A percentile compares a stretch with the other conserved stretches of the same genome.
Conservation (phyloP, 2,329 filamentous ascomycete genomes). For the Fusarium oligoseptatum region DNA sequence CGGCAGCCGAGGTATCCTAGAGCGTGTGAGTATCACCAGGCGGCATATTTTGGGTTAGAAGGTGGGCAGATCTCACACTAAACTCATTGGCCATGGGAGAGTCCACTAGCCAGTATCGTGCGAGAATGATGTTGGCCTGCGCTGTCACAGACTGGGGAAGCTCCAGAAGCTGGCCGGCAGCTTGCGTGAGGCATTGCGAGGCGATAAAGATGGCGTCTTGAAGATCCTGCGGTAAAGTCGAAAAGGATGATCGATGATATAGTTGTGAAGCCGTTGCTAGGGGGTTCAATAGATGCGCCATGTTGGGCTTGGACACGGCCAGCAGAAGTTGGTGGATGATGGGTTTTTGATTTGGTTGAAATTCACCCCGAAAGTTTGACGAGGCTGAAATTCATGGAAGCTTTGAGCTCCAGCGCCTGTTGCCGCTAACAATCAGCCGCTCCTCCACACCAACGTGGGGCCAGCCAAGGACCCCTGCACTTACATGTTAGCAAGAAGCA, state of each 20-base stretch:
- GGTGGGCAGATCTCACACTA: slow-evolving; percentile 54
- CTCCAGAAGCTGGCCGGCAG: slow-evolving; percentile 83
- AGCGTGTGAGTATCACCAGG: slow-evolving; percentile 15
- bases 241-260: slow-evolving; percentile 65
- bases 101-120: slow-evolving; percentile 80
- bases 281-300: slow-evolving; percentile 77
- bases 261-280: slow-evolving; percentile 81
- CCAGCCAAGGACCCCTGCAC: slow-evolving; percentile 18
- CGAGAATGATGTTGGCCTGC: slow-evolving; percentile 85
- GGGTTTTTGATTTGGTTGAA: slow-evolving; percentile 13
- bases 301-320: slow-evolving; percentile 44
- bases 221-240: slow-evolving; percentile 74
- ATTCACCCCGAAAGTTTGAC: slow-evolving; percentile 34
- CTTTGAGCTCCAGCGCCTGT: slow-evolving; percentile 20
- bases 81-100: slow-evolving; percentile 71
- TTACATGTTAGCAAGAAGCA: slow-evolving; percentile 6
- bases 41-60: not conserved
- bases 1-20: slow-evolving; percentile 84
- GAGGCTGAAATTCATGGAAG: slow-evolving; percentile 33
- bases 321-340: not conserved
- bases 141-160: slow-evolving; percentile 89
- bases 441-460: slow-evolving; percentile 14
- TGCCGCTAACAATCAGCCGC: slow-evolving; percentile 23
- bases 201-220: slow-evolving; percentile 80
- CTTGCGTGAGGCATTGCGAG: slow-evolving; percentile 80